Conservation (phyloP, 306 rosid species). For the Vigna nakashimae region DNA sequence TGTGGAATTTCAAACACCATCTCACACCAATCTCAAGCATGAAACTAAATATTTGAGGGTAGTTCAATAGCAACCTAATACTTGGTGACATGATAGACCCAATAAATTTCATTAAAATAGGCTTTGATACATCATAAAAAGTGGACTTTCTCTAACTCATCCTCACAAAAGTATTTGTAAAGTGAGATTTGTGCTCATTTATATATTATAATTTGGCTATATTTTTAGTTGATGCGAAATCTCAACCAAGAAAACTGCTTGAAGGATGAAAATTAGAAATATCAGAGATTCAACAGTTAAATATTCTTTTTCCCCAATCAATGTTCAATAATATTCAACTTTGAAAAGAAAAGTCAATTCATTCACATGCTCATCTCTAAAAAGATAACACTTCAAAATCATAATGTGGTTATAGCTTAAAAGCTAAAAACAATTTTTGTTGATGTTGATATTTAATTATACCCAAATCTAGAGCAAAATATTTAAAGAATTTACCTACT, state of each 20-base stretch:
- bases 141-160: no score
- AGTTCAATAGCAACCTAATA: no score
- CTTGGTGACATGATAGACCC: no score
- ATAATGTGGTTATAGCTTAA: conserved; percentile 26
- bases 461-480: conserved; percentile 30
- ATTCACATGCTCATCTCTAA: background rate
- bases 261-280: conserved; percentile 9
- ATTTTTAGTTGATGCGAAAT: no score
- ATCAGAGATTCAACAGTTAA: background rate
- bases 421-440: conserved; percentile 35
- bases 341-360: background rate
- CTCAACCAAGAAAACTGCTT: background rate
- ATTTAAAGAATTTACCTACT: conserved; percentile 65
- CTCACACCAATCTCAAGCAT: no score
- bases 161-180: no score
- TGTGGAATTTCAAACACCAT: no score
- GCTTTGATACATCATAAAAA: no score
- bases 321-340: background rate
- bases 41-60: no score
- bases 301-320: background rate
- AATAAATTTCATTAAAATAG: no score
- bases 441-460: background rate
- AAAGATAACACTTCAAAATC: conserved; percentile 9
- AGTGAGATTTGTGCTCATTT: no score
- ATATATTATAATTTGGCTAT: no score